Conservation (phyloP, 1,284 basidiomycete genomes). For the Coriolopsis trogii region DNA sequence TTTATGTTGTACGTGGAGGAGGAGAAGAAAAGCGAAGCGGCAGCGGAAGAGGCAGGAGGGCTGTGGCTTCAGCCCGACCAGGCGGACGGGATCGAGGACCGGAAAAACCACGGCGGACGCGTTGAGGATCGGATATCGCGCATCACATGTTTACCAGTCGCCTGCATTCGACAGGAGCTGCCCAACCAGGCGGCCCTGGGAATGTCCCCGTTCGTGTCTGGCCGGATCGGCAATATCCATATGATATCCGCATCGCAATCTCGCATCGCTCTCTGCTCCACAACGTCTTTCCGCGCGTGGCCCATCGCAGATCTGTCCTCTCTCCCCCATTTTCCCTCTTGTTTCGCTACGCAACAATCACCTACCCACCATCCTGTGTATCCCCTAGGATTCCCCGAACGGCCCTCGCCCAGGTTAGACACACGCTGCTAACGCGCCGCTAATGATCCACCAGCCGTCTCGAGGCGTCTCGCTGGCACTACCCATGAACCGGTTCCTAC, state of each 20-base stretch:
- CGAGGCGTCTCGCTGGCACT: neutral
- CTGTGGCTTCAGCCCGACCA: constrained; percentile 7
- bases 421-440: neutral
- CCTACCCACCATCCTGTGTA: neutral
- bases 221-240: constrained; percentile 2
- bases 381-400: constrained; percentile 9
- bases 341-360: neutral
- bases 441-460: neutral
- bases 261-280: constrained; percentile 2
- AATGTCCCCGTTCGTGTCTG: neutral
- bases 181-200: too few relatives aligned
- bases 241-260: constrained; percentile 12
- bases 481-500: neutral
- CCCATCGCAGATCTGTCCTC: neutral
- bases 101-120: constrained; percentile 16
- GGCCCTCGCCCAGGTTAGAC: neutral
- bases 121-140: constrained; percentile 2
- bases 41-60: neutral
- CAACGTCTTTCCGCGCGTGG: constrained; percentile 6
- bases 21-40: neutral
- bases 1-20: constrained; percentile 2
- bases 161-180: neutral
- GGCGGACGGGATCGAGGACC: constrained; percentile 12
- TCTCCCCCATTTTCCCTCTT: constrained; percentile 1
- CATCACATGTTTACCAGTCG: constrained; percentile 11